phyloP scores from a whole-genome alignment of 352 stramenopile species.

The Globisporangium barbulae region DNA sequence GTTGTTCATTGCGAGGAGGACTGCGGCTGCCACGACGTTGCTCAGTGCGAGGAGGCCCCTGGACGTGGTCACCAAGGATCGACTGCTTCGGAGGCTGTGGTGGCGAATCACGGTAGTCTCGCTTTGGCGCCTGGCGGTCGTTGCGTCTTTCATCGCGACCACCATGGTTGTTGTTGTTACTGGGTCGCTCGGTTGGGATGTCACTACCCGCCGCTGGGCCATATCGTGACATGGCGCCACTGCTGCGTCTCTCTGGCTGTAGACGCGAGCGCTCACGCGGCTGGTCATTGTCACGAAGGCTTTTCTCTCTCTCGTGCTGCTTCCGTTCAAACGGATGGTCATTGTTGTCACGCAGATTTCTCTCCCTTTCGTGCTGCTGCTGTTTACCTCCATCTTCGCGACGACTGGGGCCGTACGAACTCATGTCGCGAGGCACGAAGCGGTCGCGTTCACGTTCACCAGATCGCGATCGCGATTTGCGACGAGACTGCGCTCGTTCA shows the following conservation, averaged over 20 bases:
- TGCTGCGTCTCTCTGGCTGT: conserved; percentile 10
- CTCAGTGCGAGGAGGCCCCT: not conserved
- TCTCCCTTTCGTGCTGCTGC: not conserved
- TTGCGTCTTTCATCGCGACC: conserved; percentile 21
- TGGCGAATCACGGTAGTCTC: conserved; percentile 3
- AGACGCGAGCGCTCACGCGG: conserved; percentile 7
- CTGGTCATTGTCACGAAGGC: conserved; percentile 6
- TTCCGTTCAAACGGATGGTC: conserved; percentile 6
- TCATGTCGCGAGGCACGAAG: conserved; percentile 4
- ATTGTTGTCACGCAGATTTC: not conserved
- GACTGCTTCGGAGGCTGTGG: not conserved
- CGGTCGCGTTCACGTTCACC: conserved; percentile 10
- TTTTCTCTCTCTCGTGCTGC: not conserved
- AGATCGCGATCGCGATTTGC: conserved; percentile 15
- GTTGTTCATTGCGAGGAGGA: conserved; percentile 5
- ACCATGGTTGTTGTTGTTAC: not conserved
- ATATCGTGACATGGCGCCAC: conserved; percentile 18
- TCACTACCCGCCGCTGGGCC: conserved; percentile 5
- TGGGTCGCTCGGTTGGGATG: not conserved
- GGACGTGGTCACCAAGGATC: not conserved
- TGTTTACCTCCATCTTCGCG: not conserved
- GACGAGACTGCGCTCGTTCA: not conserved
- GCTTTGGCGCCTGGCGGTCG: conserved; percentile 5
- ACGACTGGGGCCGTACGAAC: conserved; percentile 8
- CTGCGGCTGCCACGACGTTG: not conserved